Evolutionary conservation across 2,329 filamentous ascomycete genomes (phyloP).

Genomic region (Colletotrichum incanum): DNA sequence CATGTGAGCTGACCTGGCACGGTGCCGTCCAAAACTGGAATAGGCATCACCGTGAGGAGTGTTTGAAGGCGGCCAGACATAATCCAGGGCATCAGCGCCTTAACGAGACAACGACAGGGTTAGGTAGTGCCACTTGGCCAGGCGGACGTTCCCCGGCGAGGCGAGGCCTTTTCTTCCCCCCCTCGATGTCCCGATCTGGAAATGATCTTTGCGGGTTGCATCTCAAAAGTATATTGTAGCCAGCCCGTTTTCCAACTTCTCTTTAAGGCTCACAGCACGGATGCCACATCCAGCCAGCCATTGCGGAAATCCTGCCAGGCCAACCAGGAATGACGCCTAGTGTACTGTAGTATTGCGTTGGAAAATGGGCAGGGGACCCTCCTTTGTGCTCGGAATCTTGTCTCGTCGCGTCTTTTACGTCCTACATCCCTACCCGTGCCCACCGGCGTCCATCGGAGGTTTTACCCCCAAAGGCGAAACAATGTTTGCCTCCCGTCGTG

Average conservation of each 20-base stretch:
- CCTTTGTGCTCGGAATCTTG: not conserved
- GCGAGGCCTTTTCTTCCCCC: slow-evolving; percentile 17
- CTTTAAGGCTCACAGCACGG: not conserved
- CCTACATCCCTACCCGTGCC: slow-evolving; percentile 22
- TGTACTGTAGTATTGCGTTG: not conserved
- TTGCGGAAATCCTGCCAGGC: not conserved
- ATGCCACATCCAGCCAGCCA: slow-evolving; percentile 13
- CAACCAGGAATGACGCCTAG: slow-evolving; percentile 18
- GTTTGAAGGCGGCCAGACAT: not conserved
- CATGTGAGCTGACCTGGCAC: not conserved
- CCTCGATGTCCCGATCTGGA: slow-evolving; percentile 17
- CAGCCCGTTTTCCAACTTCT: slow-evolving; percentile 18
- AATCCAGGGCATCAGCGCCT: slow-evolving; percentile 4
- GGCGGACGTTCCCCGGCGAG: slow-evolving; percentile 22
- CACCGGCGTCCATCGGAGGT: slow-evolving; percentile 20
- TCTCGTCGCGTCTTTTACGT: not conserved
- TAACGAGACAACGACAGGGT: slow-evolving; percentile 31
- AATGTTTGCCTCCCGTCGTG: slow-evolving; percentile 36
- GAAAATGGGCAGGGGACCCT: not conserved
- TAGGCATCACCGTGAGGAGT: not conserved
- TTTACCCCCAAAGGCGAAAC: slow-evolving; percentile 30
- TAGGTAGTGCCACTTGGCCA: slow-evolving; percentile 4
- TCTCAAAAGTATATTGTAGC: slow-evolving; percentile 20
- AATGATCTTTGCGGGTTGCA: slow-evolving; percentile 30
- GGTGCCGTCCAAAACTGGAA: not conserved